phyloP scores from a whole-genome alignment of 2,329 filamentous ascomycete species.

The Grosmannia huntii region DNA sequence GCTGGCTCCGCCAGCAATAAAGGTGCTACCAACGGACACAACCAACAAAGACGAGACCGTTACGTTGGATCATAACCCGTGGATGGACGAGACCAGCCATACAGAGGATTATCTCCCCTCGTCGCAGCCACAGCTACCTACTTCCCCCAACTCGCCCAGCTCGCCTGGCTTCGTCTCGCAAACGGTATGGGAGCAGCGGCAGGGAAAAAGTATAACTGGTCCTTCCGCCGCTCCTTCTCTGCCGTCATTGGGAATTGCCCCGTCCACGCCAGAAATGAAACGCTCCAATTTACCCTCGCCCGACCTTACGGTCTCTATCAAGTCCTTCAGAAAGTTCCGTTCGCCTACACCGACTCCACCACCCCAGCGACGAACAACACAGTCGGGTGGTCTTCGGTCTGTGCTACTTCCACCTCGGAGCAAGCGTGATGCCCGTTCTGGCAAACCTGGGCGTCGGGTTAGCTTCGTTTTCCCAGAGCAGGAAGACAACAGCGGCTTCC shows the following conservation, averaged over 20 bases:
- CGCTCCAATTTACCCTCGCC: constrained; percentile 25
- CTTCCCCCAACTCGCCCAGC: constrained; percentile 5
- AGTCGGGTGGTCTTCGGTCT: constrained; percentile 1
- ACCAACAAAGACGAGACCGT: neutral
- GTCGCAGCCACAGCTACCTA: neutral
- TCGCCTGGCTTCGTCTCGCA: neutral
- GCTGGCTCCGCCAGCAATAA: neutral
- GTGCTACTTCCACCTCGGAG: constrained; percentile 10
- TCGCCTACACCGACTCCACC: constrained; percentile 31
- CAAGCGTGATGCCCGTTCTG: neutral
- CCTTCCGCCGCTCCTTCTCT: neutral
- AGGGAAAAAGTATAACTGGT: neutral
- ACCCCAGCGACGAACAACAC: constrained; percentile 10
- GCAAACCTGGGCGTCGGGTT: constrained; percentile 15
- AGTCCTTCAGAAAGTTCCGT: constrained; percentile 39
- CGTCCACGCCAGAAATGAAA: constrained; percentile 17
- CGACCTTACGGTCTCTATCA: constrained; percentile 34
- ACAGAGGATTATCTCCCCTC: neutral
- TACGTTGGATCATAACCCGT: constrained; percentile 8
- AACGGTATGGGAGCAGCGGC: neutral
- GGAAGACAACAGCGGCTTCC: neutral
- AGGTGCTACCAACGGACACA: neutral
- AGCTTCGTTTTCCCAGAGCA: constrained; percentile 18
- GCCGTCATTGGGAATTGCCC: constrained; percentile 8
- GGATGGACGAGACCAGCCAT: neutral